Evolutionary conservation across 495 filamentous ascomycete species (phyloP).

Genomic region (Hypoxylon perforatum): DNA sequence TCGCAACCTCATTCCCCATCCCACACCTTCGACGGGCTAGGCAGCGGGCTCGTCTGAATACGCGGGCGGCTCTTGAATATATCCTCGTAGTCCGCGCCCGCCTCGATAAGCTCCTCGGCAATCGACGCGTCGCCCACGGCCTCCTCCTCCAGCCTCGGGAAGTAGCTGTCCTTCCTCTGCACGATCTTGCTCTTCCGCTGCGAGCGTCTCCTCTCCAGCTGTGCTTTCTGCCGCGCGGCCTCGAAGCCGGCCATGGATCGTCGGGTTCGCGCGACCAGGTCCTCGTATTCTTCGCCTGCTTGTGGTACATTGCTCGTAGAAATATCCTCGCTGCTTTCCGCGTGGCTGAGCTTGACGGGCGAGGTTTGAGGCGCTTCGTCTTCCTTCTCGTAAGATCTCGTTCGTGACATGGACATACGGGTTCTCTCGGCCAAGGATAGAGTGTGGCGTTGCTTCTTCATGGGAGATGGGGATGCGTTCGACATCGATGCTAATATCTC

Average conservation of each 20-base stretch:
- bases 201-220: constrained; percentile 67
- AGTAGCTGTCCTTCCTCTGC: constrained; percentile 49
- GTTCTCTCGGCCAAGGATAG: constrained; percentile 66
- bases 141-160: constrained; percentile 55
- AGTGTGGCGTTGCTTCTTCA: constrained; percentile 63
- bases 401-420: constrained; percentile 60
- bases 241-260: constrained; percentile 79
- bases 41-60: constrained; percentile 78
- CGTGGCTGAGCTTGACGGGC: constrained; percentile 32
- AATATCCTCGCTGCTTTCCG: constrained; percentile 2
- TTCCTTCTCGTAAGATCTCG: constrained; percentile 48
- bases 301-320: constrained; percentile 37
- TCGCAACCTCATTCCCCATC: constrained; percentile 13
- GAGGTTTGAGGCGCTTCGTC: constrained; percentile 43
- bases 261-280: constrained; percentile 80
- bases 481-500: constrained; percentile 67
- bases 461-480: constrained; percentile 61
- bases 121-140: constrained; percentile 37
- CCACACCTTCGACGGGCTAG: constrained; percentile 59
- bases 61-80: constrained; percentile 88
- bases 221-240: constrained; percentile 60
- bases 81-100: constrained; percentile 75
- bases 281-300: constrained; percentile 49
- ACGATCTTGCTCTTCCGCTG: constrained; percentile 55
- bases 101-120: constrained; percentile 47